Base-by-base conservation (phyloP, 2,329 filamentous ascomycete species). In the Scedosporium apiospermum region DNA sequence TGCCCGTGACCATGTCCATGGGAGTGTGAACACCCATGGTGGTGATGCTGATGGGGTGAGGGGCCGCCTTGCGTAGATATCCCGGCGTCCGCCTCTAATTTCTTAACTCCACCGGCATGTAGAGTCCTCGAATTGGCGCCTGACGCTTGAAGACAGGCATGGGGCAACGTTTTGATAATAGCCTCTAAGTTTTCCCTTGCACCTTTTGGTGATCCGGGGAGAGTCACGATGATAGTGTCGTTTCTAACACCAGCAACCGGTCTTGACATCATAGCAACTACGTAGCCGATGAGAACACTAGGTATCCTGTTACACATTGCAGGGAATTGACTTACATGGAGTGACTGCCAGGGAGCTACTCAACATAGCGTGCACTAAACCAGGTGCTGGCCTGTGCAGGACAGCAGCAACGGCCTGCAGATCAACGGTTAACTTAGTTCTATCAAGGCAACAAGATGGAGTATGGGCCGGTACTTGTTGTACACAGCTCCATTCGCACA, bases 261-360 rank as follows among this genome's bases (percentile, higher is more conserved):
- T 57, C 95, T 85, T 60, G 95, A 90, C 95, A 99, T 99, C 78
- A 96, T 88, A 55, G 95, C 95, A 76, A 99, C 92, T 96, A 63
- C 26, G 60, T 65, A 27, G 2, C 44, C 62, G 7, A 6, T 34
- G 49, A 57, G 21, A 26, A 30, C 4, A 38, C 9, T 12, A 12
- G 34, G 10, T 14, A 4, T 58, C 16, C 41, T 10, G 6, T 9
- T 23, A 21, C 7, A n/a, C 23, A 62, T 42, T 62, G 49, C 49
- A 4, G 30, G 38, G 44, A 46, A 30, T 42, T 51, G 41, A 76
- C 89, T 78, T 78, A 96, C 92, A 99, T 57, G 93, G 93, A 2
- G 95, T 99, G 41, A 98, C 86, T 53, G 85, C 79, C 16, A 96
- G 78, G 0, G 93, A 98, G 21, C 90, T 81, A 5, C 92, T 82